Evolutionary conservation across 768 basidiomycete species (phyloP), one percentile per base, ranked within the genome.

Genomic region (Boletus bicolor): DNA sequence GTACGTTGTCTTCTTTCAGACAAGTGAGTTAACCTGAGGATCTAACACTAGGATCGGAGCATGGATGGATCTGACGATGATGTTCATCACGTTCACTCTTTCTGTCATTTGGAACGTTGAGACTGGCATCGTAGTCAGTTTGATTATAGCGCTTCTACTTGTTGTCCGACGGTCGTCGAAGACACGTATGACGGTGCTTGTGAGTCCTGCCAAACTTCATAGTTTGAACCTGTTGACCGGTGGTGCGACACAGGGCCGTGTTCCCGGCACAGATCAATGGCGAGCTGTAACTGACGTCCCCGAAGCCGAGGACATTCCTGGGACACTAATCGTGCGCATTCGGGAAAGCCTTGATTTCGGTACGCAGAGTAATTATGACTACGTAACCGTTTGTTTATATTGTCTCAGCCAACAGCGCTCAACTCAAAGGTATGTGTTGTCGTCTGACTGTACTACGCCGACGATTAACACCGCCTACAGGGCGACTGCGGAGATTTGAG

Each of bases 41-140:
- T 43, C 2, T 6, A 15, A 49, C 32, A 17, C 36, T 30, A 66
- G 89, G 64, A 93, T 97, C 82, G 67, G 82, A n/a, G 91, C 96
- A n/a, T 95, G 92, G 91, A 83, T 84, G 37, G 96, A 98, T 68
- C 77, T 96, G 46, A 74, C 82, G 6, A 82, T 98, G 65, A 93
- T 98, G 89, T 74, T 77, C 21, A 79, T 94, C 49, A 98, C 97
- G 0, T 97, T 98, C 72, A 64, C 86, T 58, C 82, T 91, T 51
- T 93, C 93, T 2, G 84, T 97, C 53, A 71, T 97, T 24, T 94
- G 92, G 85, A 86, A 88, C 60, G 85, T 98, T 53, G 94, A 98
- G 76, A 85, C 92, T 52, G 96, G 96, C 14, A 85, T 98, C 42
- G 83, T 89, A n/a, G 85, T 91, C 61, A 91, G 91, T 59, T 76